phyloP scores from a whole-genome alignment of 2,329 filamentous ascomycete species.

The Cladobotryum protrusum region DNA sequence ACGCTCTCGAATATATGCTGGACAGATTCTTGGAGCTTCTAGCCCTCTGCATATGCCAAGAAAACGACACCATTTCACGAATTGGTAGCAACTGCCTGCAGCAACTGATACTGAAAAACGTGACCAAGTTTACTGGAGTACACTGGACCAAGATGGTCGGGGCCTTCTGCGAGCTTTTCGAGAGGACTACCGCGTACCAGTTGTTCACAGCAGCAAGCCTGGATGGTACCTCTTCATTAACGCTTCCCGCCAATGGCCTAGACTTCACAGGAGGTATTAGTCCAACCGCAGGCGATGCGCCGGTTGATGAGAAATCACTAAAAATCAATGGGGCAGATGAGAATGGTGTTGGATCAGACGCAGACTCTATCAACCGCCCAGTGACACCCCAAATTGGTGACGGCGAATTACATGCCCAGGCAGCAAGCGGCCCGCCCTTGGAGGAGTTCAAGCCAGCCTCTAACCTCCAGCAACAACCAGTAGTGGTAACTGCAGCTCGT shows the following conservation, averaged over 20 bases:
- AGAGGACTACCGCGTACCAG: slow-evolving; percentile 88
- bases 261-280: slow-evolving; percentile 43
- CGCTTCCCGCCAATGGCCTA: slow-evolving; percentile 46
- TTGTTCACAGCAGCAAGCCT: slow-evolving; percentile 78
- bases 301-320: slow-evolving; percentile 48
- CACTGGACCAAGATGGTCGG: slow-evolving; percentile 96
- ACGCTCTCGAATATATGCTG: slow-evolving; percentile 93
- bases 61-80: slow-evolving; percentile 95
- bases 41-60: slow-evolving; percentile 94
- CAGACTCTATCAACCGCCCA: slow-evolving; percentile 26
- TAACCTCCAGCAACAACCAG: slow-evolving; percentile 75
- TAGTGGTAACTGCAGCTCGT: slow-evolving; percentile 87
- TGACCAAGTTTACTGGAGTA: slow-evolving; percentile 76
- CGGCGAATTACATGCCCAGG: slow-evolving; percentile 29
- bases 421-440: slow-evolving; percentile 41
- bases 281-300: slow-evolving; percentile 31
- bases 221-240: slow-evolving; percentile 45
- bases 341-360: slow-evolving; percentile 25
- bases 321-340: slow-evolving; percentile 53
- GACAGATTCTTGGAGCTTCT: slow-evolving; percentile 94
- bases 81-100: slow-evolving; percentile 98
- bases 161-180: slow-evolving; percentile 92
- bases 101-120: slow-evolving; percentile 92
- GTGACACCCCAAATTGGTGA: slow-evolving; percentile 25
- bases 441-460: slow-evolving; percentile 84